These are phyloP conservation scores for Stipa capillata DNA, from an alignment of 176 grass and related monocot genomes.

Conservation along the genomic window DNA sequence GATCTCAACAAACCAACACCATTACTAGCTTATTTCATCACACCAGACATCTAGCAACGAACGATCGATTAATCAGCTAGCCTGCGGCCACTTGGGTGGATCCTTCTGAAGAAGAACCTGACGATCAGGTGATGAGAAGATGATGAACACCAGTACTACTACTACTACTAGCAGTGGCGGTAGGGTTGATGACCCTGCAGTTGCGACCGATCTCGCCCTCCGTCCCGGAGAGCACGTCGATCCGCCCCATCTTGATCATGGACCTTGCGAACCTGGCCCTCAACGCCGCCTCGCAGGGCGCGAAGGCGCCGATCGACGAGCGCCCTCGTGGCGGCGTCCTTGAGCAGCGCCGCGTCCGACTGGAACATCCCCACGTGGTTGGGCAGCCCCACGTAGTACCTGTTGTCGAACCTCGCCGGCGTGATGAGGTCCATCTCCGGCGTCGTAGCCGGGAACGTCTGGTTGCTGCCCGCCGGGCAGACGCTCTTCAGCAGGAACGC, in stretches of 20 bases:
- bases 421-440: constrained; percentile 41
- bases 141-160: not conserved
- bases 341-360: constrained; percentile 39
- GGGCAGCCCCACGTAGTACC: constrained; percentile 47
- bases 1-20: not conserved
- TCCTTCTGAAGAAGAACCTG: not conserved
- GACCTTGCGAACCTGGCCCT: constrained; percentile 32
- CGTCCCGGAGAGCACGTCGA: constrained; percentile 33
- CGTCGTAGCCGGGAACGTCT: constrained; percentile 28
- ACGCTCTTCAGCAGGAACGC: constrained; percentile 40
- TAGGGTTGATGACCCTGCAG: constrained; percentile 42
- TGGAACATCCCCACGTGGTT: constrained; percentile 42
- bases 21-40: not conserved
- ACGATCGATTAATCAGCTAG: not conserved
- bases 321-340: constrained; percentile 23
- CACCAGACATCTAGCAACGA: not conserved
- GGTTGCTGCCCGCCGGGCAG: constrained; percentile 34
- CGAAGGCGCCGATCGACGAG: constrained; percentile 39
- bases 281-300: constrained; percentile 23
- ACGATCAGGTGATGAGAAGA: not conserved
- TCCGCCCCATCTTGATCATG: constrained; percentile 69
- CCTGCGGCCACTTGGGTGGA: constrained; percentile 1
- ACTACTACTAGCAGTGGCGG: too few species aligned
- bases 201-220: constrained; percentile 54
- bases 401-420: constrained; percentile 44